Conservation (phyloP, 345 rosid species). For the Acer campestre region DNA sequence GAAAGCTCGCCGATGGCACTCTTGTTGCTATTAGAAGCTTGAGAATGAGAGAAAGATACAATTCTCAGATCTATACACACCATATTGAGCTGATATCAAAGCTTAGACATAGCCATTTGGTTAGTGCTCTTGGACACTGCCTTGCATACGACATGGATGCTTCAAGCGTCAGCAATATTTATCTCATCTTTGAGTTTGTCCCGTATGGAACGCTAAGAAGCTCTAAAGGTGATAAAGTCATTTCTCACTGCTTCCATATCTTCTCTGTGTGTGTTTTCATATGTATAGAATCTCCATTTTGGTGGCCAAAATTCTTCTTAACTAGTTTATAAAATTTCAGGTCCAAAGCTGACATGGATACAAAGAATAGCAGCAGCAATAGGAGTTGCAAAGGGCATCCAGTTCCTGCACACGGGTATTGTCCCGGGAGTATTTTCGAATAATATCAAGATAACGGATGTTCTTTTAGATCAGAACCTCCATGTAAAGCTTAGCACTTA, state of each 20-base stretch:
- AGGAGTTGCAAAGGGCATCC: constrained; percentile 54
- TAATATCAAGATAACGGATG: constrained; percentile 58
- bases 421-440: constrained; percentile 54
- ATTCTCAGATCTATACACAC: constrained; percentile 37
- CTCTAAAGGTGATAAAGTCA: constrained; percentile 35
- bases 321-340: no score
- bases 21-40: constrained; percentile 43
- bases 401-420: constrained; percentile 63
- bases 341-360: constrained; percentile 41
- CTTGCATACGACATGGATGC: constrained; percentile 41
- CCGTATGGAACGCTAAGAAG: constrained; percentile 49
- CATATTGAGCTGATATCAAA: constrained; percentile 56
- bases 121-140: constrained; percentile 70
- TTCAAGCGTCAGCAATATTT: constrained; percentile 38
- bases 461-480: constrained; percentile 48
- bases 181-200: constrained; percentile 52
- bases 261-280: no score
- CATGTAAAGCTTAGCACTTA: constrained; percentile 47
- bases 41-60: constrained; percentile 38
- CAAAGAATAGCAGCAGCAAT: constrained; percentile 51
- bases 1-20: constrained; percentile 44
- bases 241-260: no score
- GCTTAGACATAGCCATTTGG: constrained; percentile 59
- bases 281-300: no score
- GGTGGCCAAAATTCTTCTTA: no score